Conservation (phyloP, 129 eudicot genomes). For the Tanacetum coccineum region DNA sequence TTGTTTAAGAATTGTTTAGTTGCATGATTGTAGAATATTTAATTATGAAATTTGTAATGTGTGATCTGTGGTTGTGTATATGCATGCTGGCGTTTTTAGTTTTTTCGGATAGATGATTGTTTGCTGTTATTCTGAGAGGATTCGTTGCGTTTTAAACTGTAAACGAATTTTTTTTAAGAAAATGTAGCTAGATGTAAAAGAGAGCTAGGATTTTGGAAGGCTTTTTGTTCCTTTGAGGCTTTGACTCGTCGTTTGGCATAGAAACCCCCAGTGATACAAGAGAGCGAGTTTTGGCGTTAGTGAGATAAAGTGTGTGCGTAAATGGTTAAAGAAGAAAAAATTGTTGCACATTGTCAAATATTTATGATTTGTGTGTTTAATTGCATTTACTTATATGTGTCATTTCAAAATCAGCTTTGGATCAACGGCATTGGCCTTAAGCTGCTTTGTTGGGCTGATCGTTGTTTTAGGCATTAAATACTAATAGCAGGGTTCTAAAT, state of each 20-base stretch:
- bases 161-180: neutral
- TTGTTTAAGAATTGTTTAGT: neutral
- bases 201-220: too few species aligned
- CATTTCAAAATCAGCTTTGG: neutral
- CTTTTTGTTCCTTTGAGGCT: too few species aligned
- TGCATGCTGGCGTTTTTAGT: neutral
- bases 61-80: neutral
- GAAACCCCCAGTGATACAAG: too few species aligned
- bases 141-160: neutral
- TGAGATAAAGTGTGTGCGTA: too few species aligned
- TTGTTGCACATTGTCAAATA: neutral
- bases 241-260: too few species aligned
- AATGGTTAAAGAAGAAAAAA: too few species aligned
- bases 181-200: neutral
- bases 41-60: neutral
- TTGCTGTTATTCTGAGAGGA: neutral
- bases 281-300: too few species aligned
- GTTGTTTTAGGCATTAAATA: neutral
- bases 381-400: constrained; percentile 5
- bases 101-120: neutral
- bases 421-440: neutral
- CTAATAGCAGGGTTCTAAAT: too few species aligned
- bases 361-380: neutral
- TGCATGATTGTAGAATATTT: neutral
- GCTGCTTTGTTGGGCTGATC: too few species aligned